Evolutionary conservation across 306 rosid genomes (phyloP), one percentile per base, ranked within the genome.

Genomic region (Dryas drummondii): DNA sequence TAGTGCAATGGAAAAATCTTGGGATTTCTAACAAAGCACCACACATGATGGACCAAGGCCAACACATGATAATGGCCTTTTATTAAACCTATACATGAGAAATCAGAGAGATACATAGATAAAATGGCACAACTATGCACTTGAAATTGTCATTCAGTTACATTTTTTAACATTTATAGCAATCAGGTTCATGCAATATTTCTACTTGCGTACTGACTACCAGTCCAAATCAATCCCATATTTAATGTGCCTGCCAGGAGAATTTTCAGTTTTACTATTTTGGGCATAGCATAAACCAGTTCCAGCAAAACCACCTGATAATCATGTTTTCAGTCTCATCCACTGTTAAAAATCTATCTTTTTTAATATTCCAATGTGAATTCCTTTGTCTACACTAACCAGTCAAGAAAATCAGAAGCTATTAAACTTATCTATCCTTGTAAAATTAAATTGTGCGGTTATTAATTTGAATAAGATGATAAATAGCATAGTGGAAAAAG

Each of bases 381-480:
- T 26, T 44, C 55, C 51, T 41, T 53, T 1, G 4, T 1, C 63
- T 26, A 53, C 68, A 32, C 47, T 27, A 51, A 67, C 3, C 32
- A 66, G 62, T 42, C 51, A 15, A 61, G 45, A 44, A 59, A 57
- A 26, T 37, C 47, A 76, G n/a, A 46, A 60, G 40, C 53, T 32
- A 16, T 15, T 5, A 41, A 45, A 48, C 48, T 7, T 7, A 41
- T 41, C 7, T 63, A n/a, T 41, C 4, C 32, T 55, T 55, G 8
- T n/a, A 3, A 42, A 58, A 64, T 61, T 49, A 47, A 22, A 67
- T 70, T 63, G 46, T n/a, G 53, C 15, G n/a, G 63, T 17, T 54
- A 48, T 46, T 66, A 78, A 76, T 61, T 58, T 57, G 26, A 76
- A 69, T 22, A 75, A 66, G 67, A 82, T 75, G 68, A 69, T 76